Conservation (phyloP, 768 basidiomycete species). For the Macrocybe gigantea region DNA sequence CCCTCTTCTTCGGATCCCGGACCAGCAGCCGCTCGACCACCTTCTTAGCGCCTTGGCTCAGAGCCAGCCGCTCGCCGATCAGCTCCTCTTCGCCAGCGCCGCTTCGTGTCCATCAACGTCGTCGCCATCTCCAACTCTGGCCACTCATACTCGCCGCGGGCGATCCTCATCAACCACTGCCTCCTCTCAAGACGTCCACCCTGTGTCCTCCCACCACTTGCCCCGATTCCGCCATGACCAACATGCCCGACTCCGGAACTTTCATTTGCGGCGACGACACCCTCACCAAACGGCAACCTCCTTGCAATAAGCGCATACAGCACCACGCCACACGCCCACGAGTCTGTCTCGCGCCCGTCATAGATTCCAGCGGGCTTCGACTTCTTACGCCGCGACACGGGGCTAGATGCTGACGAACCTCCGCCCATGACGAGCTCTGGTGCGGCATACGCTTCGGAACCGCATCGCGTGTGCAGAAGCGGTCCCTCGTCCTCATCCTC, state of each 20-base stretch:
- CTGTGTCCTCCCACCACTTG: constrained; percentile 17
- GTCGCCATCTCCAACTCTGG: constrained; percentile 26
- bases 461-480: constrained; percentile 73
- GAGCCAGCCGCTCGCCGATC: constrained; percentile 28
- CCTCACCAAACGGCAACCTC: constrained; percentile 68
- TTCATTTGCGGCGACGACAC: constrained; percentile 18
- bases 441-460: constrained; percentile 85
- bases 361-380: constrained; percentile 41
- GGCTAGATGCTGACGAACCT: background rate
- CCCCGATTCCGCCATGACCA: constrained; percentile 44
- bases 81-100: constrained; percentile 22
- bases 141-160: constrained; percentile 76
- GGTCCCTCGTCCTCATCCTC: constrained; percentile 26
- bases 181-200: constrained; percentile 26
- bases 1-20: constrained; percentile 61
- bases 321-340: constrained; percentile 89
- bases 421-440: constrained; percentile 63
- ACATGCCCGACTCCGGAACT: constrained; percentile 23
- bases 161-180: constrained; percentile 72
- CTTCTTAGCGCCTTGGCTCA: constrained; percentile 39
- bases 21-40: constrained; percentile 62
- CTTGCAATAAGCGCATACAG: constrained; percentile 72
- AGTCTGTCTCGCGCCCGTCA: constrained; percentile 81
- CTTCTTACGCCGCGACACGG: background rate
- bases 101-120: background rate